Evolutionary conservation across 1,284 basidiomycete species (phyloP).

Genomic region (Takashimella koratensis): DNA sequence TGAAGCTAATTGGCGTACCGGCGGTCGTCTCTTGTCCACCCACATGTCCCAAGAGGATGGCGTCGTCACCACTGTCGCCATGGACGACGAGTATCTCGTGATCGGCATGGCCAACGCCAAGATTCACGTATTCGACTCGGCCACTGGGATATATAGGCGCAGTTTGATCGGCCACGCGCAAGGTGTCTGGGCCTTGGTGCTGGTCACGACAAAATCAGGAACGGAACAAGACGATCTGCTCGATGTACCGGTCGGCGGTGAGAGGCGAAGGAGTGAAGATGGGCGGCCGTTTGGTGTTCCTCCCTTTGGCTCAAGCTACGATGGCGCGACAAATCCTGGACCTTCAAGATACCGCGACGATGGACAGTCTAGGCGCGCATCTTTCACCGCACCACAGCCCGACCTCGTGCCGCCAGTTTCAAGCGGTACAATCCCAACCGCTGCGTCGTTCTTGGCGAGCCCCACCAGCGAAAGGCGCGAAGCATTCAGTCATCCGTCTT

Average conservation of each 20-base stretch:
- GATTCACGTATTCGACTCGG: constrained; percentile 81
- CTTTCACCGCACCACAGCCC: constrained; percentile 16
- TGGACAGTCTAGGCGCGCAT: constrained; percentile 21
- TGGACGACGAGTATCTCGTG: constrained; percentile 81
- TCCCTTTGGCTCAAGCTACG: background rate
- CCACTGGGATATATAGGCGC: constrained; percentile 69
- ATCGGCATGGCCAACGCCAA: constrained; percentile 84
- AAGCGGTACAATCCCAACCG: constrained; percentile 9
- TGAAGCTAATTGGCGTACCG: constrained; percentile 83
- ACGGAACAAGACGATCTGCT: background rate
- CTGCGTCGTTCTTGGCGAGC: too few relatives aligned
- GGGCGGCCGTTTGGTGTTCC: background rate
- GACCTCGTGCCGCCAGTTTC: constrained; percentile 2
- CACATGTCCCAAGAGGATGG: constrained; percentile 69
- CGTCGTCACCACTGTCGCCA: constrained; percentile 80
- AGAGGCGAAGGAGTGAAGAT: background rate
- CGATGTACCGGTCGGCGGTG: background rate
- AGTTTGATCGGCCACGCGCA: constrained; percentile 80
- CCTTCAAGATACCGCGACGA: constrained; percentile 16
- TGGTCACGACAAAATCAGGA: constrained; percentile 50
- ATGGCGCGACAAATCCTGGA: background rate
- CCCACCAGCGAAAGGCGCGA: too few relatives aligned
- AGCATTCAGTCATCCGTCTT: too few relatives aligned
- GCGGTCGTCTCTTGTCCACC: constrained; percentile 68
- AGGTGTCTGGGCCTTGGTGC: constrained; percentile 88